Evolutionary conservation across 1,284 basidiomycete species (phyloP).

Genomic region (Sparassis latifolia): DNA sequence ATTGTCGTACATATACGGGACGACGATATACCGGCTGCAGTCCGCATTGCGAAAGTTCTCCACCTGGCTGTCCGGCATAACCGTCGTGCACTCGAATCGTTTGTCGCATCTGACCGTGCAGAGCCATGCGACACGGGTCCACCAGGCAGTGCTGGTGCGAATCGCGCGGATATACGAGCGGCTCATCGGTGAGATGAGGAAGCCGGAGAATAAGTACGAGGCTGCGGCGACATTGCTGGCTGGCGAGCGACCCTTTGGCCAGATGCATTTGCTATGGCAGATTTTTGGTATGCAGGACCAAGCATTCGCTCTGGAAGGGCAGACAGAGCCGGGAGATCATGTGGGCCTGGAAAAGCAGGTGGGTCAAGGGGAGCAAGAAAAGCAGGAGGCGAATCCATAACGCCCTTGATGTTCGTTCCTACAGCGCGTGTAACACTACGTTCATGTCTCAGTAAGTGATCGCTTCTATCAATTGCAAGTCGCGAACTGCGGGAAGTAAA

Average conservation of each 20-base stretch:
- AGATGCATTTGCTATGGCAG: slow-evolving; percentile 63
- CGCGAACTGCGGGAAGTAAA: too few species aligned
- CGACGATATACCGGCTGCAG: slow-evolving; percentile 50
- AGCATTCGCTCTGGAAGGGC: too few species aligned
- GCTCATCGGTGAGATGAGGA: slow-evolving; percentile 70
- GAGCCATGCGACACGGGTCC: slow-evolving; percentile 61
- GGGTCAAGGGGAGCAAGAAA: too few species aligned
- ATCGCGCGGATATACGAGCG: slow-evolving; percentile 64
- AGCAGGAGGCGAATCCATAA: too few species aligned
- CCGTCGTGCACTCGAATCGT: slow-evolving; percentile 73
- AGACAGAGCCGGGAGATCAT: too few species aligned
- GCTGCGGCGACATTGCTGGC: slow-evolving; percentile 82
- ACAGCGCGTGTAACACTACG: too few species aligned
- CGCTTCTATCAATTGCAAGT: too few species aligned
- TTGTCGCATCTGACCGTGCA: slow-evolving; percentile 69
- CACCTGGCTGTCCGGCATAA: slow-evolving; percentile 59
- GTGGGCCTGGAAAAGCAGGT: too few species aligned
- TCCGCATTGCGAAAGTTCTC: slow-evolving; percentile 54
- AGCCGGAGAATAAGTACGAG: slow-evolving; percentile 77
- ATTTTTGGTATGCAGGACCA: slow-evolving; percentile 57
- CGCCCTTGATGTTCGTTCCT: too few species aligned
- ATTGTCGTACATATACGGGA: slow-evolving; percentile 55
- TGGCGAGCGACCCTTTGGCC: slow-evolving; percentile 77
- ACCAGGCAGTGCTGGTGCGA: slow-evolving; percentile 64
- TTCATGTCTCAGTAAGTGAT: too few species aligned